phyloP scores from a whole-genome alignment of 192 early-diverging fungal species.

The Helicostylum pulchrum region DNA sequence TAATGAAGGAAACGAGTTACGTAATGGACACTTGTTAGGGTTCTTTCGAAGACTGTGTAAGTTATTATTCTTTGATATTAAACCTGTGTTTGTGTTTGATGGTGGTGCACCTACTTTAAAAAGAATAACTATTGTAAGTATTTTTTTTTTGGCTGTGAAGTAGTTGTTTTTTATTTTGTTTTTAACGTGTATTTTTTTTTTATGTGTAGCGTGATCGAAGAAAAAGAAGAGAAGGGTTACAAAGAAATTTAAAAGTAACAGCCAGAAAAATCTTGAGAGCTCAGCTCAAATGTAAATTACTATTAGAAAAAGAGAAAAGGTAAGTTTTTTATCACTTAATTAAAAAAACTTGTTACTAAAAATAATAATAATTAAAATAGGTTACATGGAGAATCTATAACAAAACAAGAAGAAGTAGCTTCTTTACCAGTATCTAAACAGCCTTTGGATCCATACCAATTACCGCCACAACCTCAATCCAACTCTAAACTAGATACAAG shows the following conservation, averaged over 20 bases:
- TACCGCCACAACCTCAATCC: too few relatives aligned
- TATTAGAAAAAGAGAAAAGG: constrained; percentile 47
- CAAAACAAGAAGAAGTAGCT: too few relatives aligned
- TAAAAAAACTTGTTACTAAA: constrained; percentile 23
- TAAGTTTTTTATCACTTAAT: constrained; percentile 11
- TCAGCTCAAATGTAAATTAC: constrained; percentile 70
- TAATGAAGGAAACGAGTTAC: constrained; percentile 75
- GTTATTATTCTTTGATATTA: constrained; percentile 83
- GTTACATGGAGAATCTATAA: background rate
- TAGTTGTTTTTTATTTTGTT: too few relatives aligned
- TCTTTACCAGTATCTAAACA: too few relatives aligned
- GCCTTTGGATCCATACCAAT: too few relatives aligned
- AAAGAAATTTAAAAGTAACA: constrained; percentile 60
- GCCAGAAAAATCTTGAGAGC: constrained; percentile 82
- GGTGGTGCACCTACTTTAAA: constrained; percentile 88
- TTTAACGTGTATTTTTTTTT: background rate
- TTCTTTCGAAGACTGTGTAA: constrained; percentile 95
- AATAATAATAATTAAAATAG: background rate
- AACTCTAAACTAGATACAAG: too few relatives aligned
- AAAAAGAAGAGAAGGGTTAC: constrained; percentile 33
- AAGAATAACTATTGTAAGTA: constrained; percentile 61
- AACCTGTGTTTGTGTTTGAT: constrained; percentile 98
- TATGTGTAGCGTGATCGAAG: constrained; percentile 46
- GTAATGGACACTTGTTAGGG: constrained; percentile 85
- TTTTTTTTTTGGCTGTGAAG: too few relatives aligned